Percentiles rank a stretch among this genome's conserved stretches.
Evolutionary conservation across 2,329 filamentous ascomycete genomes (phyloP).

Genomic region (Thermochaetoides dissita): DNA sequence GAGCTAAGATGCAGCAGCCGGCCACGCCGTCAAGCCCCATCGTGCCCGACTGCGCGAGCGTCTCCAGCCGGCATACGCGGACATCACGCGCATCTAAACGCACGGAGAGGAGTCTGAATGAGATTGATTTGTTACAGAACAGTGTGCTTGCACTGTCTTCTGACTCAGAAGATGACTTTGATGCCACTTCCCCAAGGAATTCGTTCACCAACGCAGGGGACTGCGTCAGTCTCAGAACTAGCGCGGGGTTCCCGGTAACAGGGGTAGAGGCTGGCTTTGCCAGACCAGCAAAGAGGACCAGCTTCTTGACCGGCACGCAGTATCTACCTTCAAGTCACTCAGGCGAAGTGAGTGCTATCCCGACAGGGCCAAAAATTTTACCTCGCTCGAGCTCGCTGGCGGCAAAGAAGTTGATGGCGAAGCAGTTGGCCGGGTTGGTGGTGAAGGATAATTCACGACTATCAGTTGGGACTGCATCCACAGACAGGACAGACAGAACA

Average conservation of each 20-base stretch:
- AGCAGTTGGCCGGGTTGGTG: conserved; percentile 1
- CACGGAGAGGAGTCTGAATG: conserved; percentile 33
- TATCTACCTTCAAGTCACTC: conserved; percentile 25
- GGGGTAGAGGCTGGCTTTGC: background rate
- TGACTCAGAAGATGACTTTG: conserved; percentile 37
- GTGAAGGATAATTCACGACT: conserved; percentile 18
- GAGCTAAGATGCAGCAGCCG: no score
- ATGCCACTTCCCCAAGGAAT: conserved; percentile 17
- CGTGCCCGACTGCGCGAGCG: conserved; percentile 33
- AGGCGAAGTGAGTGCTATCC: conserved; percentile 10
- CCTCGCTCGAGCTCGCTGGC: conserved; percentile 18
- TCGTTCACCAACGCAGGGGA: conserved; percentile 14
- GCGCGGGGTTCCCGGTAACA: no score
- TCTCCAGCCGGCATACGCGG: conserved; percentile 41
- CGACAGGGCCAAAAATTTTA: conserved; percentile 12
- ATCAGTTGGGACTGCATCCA: conserved; percentile 25
- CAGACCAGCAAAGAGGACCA: conserved; percentile 27
- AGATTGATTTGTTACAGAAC: conserved; percentile 38
- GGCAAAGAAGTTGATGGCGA: background rate
- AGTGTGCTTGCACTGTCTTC: conserved; percentile 45
- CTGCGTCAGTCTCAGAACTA: no score
- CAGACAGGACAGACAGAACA: conserved; percentile 21
- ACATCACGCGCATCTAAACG: conserved; percentile 39
- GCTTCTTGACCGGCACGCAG: conserved; percentile 18
- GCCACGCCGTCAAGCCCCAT: conserved; percentile 17